Conservation (phyloP, 2,329 filamentous ascomycete species). For the Fusarium coffeatum region DNA sequence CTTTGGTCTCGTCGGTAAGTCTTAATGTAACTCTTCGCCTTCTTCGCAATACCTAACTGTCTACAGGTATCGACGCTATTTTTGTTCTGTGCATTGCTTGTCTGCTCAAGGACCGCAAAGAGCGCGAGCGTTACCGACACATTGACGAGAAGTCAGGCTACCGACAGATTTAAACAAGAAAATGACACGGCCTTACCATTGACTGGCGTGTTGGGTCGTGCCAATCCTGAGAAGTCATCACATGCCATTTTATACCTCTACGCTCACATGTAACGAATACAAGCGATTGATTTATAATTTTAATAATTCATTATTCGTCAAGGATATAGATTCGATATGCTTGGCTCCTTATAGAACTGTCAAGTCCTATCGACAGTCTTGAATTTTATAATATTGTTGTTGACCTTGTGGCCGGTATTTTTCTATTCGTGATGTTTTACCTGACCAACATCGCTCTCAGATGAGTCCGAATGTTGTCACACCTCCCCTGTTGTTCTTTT, state of each 20-base stretch:
- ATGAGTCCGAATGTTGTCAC: constrained; percentile 44
- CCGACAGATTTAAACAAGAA: constrained; percentile 56
- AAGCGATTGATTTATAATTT: constrained; percentile 28
- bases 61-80: constrained; percentile 69
- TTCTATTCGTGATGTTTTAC: constrained; percentile 17
- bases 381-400: constrained; percentile 5
- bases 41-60: constrained; percentile 3
- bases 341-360: neutral
- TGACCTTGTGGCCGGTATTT: neutral
- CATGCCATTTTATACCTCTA: constrained; percentile 15
- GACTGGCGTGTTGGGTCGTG: constrained; percentile 13
- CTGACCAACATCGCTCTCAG: constrained; percentile 24
- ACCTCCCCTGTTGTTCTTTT: constrained; percentile 42
- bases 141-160: constrained; percentile 82
- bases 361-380: neutral
- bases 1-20: constrained; percentile 79
- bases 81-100: constrained; percentile 79
- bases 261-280: constrained; percentile 26
- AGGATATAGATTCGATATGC: neutral
- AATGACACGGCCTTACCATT: neutral
- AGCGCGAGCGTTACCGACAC: constrained; percentile 80
- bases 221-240: constrained; percentile 11
- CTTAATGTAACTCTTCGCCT: neutral
- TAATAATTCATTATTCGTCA: constrained; percentile 24
- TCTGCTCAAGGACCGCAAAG: constrained; percentile 82